These are phyloP conservation scores for Didymella pinodella DNA, from an alignment of 2,329 filamentous ascomycete species.

Conservation along the genomic window DNA sequence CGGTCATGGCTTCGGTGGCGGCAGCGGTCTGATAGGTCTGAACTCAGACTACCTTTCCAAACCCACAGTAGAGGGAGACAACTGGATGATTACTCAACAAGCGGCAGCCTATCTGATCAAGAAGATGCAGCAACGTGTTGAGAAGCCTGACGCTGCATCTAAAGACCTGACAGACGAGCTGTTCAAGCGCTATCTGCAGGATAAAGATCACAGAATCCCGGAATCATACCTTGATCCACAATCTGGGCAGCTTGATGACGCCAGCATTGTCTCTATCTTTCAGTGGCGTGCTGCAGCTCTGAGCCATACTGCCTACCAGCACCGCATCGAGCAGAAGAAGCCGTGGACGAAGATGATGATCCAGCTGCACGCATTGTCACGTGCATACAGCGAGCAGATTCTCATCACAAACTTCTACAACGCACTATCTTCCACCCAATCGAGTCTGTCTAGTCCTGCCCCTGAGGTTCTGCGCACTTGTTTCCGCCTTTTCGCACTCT, in stretches of 20 bases:
- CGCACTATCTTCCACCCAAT: slow-evolving; percentile 40
- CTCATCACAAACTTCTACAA: slow-evolving; percentile 58
- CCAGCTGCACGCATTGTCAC: slow-evolving; percentile 52
- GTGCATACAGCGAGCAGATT: slow-evolving; percentile 60
- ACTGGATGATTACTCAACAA: slow-evolving; percentile 66
- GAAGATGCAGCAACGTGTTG: slow-evolving; percentile 56
- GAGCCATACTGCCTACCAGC: slow-evolving; percentile 54
- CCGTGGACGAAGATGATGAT: slow-evolving; percentile 59
- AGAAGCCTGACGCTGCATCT: slow-evolving; percentile 42
- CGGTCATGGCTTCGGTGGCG: slow-evolving; percentile 63
- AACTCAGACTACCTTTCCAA: slow-evolving; percentile 62
- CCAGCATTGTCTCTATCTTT: slow-evolving; percentile 56
- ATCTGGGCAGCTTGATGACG: slow-evolving; percentile 47
- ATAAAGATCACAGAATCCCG: slow-evolving; percentile 38
- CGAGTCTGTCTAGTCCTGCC: slow-evolving; percentile 37
- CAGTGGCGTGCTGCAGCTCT: slow-evolving; percentile 56
- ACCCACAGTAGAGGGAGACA: slow-evolving; percentile 64
- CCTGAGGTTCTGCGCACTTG: slow-evolving; percentile 51
- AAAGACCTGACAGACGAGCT: slow-evolving; percentile 53
- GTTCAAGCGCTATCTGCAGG: slow-evolving; percentile 53
- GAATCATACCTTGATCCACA: slow-evolving; percentile 30
- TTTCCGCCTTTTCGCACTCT: slow-evolving; percentile 59
- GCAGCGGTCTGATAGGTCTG: slow-evolving; percentile 61
- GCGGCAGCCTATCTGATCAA: slow-evolving; percentile 61
- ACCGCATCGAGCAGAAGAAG: slow-evolving; percentile 56